Evolutionary conservation across 169 alveolate species (phyloP).

Genomic region (Cyclospora cayetanensis): DNA sequence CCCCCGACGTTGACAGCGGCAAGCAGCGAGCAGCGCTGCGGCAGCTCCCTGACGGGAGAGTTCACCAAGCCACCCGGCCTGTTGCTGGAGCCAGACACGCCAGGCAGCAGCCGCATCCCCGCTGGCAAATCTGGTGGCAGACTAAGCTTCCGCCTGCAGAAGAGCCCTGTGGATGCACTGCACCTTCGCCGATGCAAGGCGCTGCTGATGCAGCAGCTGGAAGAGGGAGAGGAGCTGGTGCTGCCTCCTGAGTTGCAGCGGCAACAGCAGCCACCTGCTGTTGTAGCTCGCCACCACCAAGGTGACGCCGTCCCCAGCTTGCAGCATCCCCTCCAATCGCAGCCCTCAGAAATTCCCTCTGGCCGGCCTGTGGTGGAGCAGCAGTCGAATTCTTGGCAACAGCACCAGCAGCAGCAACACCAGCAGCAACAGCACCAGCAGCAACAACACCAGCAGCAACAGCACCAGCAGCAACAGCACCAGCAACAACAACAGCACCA

Average conservation of each 20-base stretch:
- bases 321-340: neutral
- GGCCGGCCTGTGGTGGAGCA: neutral
- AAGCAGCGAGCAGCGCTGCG: neutral
- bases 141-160: neutral
- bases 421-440: neutral
- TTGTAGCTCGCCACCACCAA: neutral
- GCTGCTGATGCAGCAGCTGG: slow-evolving; percentile 16
- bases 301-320: neutral
- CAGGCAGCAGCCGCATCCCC: slow-evolving; percentile 1
- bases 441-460: slow-evolving; percentile 26
- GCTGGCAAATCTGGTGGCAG: neutral
- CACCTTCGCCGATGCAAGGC: slow-evolving; percentile 47
- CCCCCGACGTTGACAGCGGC: neutral
- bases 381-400: neutral
- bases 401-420: neutral
- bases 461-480: neutral
- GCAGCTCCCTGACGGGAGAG: neutral
- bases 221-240: slow-evolving; percentile 31
- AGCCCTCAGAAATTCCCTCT: neutral
- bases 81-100: neutral
- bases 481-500: neutral
- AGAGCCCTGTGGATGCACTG: slow-evolving; percentile 11
- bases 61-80: neutral
- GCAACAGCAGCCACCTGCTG: neutral
- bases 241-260: slow-evolving; percentile 40